Base-by-base conservation (phyloP, 371 early-diverging fungal species). In the Mortierella sp. region DNA sequence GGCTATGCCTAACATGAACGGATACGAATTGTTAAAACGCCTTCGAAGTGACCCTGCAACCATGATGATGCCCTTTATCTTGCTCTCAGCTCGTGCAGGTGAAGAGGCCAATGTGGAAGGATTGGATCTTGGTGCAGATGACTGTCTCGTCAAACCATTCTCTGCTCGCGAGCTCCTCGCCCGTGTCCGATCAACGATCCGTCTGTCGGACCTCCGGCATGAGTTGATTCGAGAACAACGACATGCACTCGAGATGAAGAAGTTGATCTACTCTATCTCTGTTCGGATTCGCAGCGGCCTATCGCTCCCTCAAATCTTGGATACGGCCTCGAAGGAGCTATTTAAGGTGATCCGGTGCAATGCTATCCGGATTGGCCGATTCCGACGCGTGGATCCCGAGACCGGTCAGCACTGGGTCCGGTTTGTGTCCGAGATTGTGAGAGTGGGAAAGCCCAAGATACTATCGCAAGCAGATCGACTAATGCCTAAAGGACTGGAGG, bases 1-100 rank as follows among this genome's bases (percentile, higher is more conserved):
- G 7, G 85, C 85, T 58, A 85, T 88, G 87, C 87, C 87, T 3
- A 75, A 81, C 28, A 75, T 88, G 81, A 77, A 84, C 60, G 88
- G 88, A 11, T 81, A 82, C 48, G 83, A 80, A 29, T 52, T 88
- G 15, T 57, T 84, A 5, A 70, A 68, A 62, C 62, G 50, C 4
- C 66, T 86, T n/a, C 75, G 86, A 15, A 52, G 57, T 16, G 67
- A 80, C 25, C 52, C 55, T 12, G 53, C 60, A 23, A 80, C 82
- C 14, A 69, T 69, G 62, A 60, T 70, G 30, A 81, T 84, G 18
- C 88, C 88, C 4, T 77, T 88, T 26, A 85, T 88, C 43, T 55
- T 88, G 30, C 60, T 88, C 7, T 83, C 82, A 2, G 88, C 86
- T 1, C 70, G 83, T 21, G 83, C 85, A 15, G 83, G 83, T 14